These are phyloP conservation scores for Cyberlindnera lachancei DNA, from an alignment of 805 yeast genomes.

Conservation along the genomic window DNA sequence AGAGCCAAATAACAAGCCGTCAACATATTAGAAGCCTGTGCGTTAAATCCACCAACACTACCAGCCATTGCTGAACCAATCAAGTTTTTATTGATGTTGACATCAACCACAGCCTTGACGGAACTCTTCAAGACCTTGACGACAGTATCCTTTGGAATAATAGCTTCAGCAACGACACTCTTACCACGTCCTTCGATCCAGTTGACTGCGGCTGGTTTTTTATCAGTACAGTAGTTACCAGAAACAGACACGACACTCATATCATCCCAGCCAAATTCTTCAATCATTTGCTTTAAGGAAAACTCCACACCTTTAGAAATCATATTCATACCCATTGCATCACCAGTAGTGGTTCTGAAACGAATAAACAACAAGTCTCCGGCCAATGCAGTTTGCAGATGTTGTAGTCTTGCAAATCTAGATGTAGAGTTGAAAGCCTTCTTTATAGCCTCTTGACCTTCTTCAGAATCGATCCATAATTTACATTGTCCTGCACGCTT, in stretches of 20 bases:
- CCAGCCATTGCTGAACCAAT: slow-evolving; percentile 99
- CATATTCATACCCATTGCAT: slow-evolving; percentile 99
- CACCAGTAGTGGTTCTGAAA: slow-evolving; percentile 98
- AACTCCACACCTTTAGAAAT: slow-evolving; percentile 95
- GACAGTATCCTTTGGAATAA: slow-evolving; percentile 77
- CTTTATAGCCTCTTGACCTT: slow-evolving; percentile 76
- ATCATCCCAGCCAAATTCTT: slow-evolving; percentile 87
- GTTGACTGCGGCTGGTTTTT: slow-evolving; percentile 95
- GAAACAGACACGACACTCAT: slow-evolving; percentile 90
- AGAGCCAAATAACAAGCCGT: slow-evolving; percentile 93
- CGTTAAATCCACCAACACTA: slow-evolving; percentile 94
- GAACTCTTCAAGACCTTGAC: slow-evolving; percentile 80
- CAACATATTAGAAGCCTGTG: slow-evolving; percentile 94
- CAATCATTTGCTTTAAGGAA: slow-evolving; percentile 76
- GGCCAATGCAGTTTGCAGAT: slow-evolving; percentile 87
- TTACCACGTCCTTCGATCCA: slow-evolving; percentile 99
- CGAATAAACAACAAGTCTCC: slow-evolving; percentile 85
- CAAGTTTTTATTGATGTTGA: slow-evolving; percentile 82
- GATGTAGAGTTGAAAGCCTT: slow-evolving; percentile 94
- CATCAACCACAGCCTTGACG: slow-evolving; percentile 85
- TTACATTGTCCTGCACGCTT: slow-evolving; percentile 91
- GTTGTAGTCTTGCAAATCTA: slow-evolving; percentile 91
- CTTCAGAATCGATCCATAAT: slow-evolving; percentile 91
- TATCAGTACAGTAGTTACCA: slow-evolving; percentile 97
- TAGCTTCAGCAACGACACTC: slow-evolving; percentile 93